Base-by-base conservation (phyloP, 169 alveolate genomes). In the Eimeria zaria region DNA sequence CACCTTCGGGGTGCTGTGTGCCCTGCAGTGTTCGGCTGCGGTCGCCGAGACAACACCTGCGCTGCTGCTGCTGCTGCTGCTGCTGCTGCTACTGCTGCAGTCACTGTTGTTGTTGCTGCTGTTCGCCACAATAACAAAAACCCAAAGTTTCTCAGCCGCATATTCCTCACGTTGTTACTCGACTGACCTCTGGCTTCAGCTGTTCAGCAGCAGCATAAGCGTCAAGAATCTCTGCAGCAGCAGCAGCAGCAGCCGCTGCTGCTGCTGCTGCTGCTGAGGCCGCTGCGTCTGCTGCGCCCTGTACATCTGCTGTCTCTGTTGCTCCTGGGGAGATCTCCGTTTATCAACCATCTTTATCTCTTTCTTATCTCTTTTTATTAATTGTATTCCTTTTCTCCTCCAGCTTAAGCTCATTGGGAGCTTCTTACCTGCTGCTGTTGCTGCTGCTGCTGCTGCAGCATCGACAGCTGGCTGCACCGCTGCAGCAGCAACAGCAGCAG, bases 371-470 rank as follows among this genome's bases (percentile, higher is more conserved):
- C 51, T 74, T 74, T 41, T 74, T 74, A 44, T 22, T 16, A 39
- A 41, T 20, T 36, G 58, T 39, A 4, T 74, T 30, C 39, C 36
- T 44, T 74, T 36, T 74, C 58, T 74, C 87, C 36, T 30, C 20
- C 89, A 7, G 7, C n/a, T 6, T 24, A 80, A 71, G 11, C 2
- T 12, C 24, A 55, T 18, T 7, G 51, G 39, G n/a, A 44, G 44
- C 69, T 27, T 51, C 7, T 12, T 8, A 48, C 14, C 71, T 80
- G 89, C 69, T 44, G 69, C 89, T n/a, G 64, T 71, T 80, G 69
- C 89, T 80, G 64, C 71, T 80, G 89, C n/a, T 51, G 89, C 89
- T 80, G 64, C 64, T 80, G 69, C 69, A 80, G 89, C 89, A 80
- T 80, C 89, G 89, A 80, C 89, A 80, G 71, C 69, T 51, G 44